Evolutionary conservation across 441 rosid species (phyloP).

Genomic region (Syzygium syzygioides): DNA sequence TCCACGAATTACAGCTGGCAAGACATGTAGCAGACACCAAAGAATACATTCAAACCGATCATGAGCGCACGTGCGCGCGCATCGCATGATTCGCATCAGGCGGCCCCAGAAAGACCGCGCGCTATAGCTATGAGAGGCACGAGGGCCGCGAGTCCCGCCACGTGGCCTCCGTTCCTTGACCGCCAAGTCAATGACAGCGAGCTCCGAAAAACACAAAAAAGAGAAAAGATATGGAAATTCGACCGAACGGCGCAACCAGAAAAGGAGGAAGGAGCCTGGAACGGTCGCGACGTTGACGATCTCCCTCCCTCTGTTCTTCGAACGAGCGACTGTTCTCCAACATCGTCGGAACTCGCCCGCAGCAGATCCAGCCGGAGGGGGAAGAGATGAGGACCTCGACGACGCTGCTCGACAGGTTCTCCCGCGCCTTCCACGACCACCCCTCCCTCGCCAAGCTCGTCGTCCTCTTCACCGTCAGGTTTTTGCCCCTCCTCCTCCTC

Average conservation of each 20-base stretch:
- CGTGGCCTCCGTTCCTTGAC: too few species aligned
- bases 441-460: constrained; percentile 61
- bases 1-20: too few species aligned
- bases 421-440: constrained; percentile 57
- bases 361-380: background rate
- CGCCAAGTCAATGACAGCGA: too few species aligned
- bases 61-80: too few species aligned
- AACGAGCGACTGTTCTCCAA: background rate
- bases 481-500: background rate
- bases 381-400: constrained; percentile 50
- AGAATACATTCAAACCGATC: too few species aligned
- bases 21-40: too few species aligned
- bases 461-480: constrained; percentile 83
- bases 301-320: background rate
- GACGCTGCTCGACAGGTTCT: constrained; percentile 43
- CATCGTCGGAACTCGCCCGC: background rate
- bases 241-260: background rate
- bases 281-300: background rate
- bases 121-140: too few species aligned
- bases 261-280: background rate
- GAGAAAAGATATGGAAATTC: too few species aligned
- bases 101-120: too few species aligned
- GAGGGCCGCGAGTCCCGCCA: too few species aligned
- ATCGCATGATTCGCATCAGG: too few species aligned
- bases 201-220: too few species aligned